phyloP scores from a whole-genome alignment of 2,329 filamentous ascomycete genomes.

The Arachnomyces sp. region DNA sequence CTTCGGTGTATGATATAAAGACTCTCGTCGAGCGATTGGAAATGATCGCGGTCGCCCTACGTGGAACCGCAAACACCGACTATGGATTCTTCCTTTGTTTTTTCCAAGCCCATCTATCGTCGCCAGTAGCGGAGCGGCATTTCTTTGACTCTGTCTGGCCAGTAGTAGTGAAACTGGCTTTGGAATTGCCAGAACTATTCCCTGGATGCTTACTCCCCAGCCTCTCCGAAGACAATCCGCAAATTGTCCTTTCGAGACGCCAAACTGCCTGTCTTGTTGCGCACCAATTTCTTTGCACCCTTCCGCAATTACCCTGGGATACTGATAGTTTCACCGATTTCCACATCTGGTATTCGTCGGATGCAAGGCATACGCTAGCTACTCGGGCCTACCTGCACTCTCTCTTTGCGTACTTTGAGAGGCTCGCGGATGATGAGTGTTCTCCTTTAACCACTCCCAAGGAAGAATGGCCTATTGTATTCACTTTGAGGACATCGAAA shows the following conservation, averaged over 20 bases:
- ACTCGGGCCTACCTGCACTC: constrained; percentile 4
- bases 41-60: constrained; percentile 5
- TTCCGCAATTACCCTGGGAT: constrained; percentile 7
- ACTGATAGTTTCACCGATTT: constrained; percentile 8
- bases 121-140: neutral
- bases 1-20: neutral
- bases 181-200: constrained; percentile 9
- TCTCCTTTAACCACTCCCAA: neutral
- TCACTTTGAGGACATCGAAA: constrained; percentile 1
- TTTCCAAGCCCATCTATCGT: constrained; percentile 4
- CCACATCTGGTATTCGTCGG: constrained; percentile 8
- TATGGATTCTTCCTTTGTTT: constrained; percentile 7
- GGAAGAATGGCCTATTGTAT: constrained; percentile 8
- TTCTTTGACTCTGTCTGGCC: constrained; percentile 8
- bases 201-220: constrained; percentile 3
- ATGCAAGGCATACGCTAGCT: constrained; percentile 4
- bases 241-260: constrained; percentile 6
- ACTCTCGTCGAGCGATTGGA: constrained; percentile 6
- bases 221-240: constrained; percentile 1
- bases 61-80: constrained; percentile 1
- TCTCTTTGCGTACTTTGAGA: constrained; percentile 8
- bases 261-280: constrained; percentile 9
- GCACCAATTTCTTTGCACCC: constrained; percentile 10
- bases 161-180: constrained; percentile 4
- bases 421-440: neutral